Evolutionary conservation across 305 asterid genomes (phyloP).

Genomic region (Fraxinus paxiana): DNA sequence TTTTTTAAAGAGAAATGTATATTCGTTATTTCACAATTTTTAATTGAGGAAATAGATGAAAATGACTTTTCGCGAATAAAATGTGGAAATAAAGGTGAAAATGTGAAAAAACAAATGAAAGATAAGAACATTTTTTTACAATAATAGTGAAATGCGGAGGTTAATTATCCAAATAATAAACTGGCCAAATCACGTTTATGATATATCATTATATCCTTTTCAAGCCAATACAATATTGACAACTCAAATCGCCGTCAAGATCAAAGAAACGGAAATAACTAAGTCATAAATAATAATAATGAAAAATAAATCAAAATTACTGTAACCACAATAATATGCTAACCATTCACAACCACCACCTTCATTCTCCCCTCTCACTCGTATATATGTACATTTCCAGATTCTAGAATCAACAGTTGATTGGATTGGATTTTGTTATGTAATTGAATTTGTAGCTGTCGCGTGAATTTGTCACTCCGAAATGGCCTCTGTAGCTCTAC

Average conservation of each 20-base stretch:
- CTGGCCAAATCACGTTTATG: no score
- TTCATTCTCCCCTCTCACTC: conserved; percentile 18
- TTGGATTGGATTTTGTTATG: background rate
- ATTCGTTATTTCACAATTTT: background rate
- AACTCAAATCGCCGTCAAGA: background rate
- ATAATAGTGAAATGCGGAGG: no score
- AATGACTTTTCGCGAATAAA: no score
- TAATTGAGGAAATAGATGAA: background rate
- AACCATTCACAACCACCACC: conserved; percentile 37
- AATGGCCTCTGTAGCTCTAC: conserved; percentile 37
- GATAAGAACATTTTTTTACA: no score
- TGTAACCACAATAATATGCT: conserved; percentile 20
- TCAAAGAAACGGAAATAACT: background rate
- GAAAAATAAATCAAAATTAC: background rate
- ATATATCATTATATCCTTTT: background rate
- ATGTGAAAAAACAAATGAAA: background rate
- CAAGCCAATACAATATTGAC: background rate
- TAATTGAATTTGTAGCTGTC: background rate
- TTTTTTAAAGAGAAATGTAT: no score
- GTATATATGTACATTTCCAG: conserved; percentile 13
- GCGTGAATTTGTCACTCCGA: conserved; percentile 21
- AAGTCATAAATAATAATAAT: background rate
- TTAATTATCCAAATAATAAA: no score
- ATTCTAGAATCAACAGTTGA: background rate
- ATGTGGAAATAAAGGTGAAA: no score